phyloP scores from a whole-genome alignment of 768 basidiomycete genomes.

The Tephrocybe sp. region DNA sequence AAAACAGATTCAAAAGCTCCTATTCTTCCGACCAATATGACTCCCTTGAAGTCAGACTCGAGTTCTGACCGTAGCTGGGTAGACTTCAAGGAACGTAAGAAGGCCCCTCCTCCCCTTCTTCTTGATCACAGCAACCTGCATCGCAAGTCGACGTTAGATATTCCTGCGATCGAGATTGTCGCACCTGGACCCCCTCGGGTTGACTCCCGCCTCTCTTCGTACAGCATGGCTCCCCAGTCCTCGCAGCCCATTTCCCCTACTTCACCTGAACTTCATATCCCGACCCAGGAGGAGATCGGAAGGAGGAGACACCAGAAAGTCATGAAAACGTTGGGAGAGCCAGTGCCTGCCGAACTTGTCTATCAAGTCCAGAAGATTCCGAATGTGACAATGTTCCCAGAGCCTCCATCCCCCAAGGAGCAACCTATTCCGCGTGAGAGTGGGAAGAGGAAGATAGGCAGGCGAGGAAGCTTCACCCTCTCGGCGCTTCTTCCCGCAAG shows the following conservation, averaged over 20 bases:
- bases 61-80: background rate
- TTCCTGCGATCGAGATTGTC: conserved; percentile 9
- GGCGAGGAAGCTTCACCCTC: conserved; percentile 14
- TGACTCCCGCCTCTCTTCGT: conserved; percentile 4
- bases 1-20: too few species aligned
- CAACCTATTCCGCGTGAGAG: background rate
- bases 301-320: conserved; percentile 17
- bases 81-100: conserved; percentile 8
- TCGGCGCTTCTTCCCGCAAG: conserved; percentile 3
- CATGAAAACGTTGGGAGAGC: conserved; percentile 19
- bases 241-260: conserved; percentile 2
- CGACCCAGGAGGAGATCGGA: conserved; percentile 15
- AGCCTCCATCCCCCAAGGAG: conserved; percentile 7
- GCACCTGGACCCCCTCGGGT: conserved; percentile 11
- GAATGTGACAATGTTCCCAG: conserved; percentile 12
- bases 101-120: conserved; percentile 10
- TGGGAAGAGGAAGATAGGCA: background rate
- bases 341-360: conserved; percentile 18
- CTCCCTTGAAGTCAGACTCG: background rate
- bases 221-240: background rate
- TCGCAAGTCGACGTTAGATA: background rate
- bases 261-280: conserved; percentile 8
- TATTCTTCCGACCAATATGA: too few species aligned
- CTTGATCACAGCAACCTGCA: conserved; percentile 13
- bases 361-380: conserved; percentile 7